A percentile compares a stretch with the other conserved stretches of the same genome.
phyloP scores from a whole-genome alignment of 2,329 filamentous ascomycete genomes.

The Alternaria triticina region DNA sequence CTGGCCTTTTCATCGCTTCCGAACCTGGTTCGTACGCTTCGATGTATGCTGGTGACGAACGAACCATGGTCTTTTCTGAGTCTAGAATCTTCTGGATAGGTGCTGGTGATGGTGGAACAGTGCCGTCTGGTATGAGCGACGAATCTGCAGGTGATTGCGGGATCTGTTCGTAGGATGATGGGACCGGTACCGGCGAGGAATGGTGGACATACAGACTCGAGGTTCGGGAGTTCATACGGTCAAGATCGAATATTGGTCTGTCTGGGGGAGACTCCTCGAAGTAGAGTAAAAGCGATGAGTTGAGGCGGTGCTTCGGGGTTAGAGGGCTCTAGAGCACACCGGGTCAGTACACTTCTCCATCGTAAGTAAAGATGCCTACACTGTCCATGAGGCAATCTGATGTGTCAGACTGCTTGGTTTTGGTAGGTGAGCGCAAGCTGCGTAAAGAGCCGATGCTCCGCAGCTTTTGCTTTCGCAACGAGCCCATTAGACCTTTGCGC shows the following conservation, averaged over 20 bases:
- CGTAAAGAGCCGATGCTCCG: conserved; percentile 37
- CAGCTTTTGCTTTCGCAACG: conserved; percentile 28
- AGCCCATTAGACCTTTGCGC: conserved; percentile 35
- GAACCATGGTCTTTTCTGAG: conserved; percentile 15
- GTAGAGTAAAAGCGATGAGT: conserved; percentile 32
- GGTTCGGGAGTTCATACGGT: conserved; percentile 12
- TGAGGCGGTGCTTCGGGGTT: conserved; percentile 17
- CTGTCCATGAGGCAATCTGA: neutral
- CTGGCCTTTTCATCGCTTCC: conserved; percentile 21
- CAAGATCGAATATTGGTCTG: conserved; percentile 33
- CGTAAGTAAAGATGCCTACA: neutral
- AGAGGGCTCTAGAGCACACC: conserved; percentile 8
- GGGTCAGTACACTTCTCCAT: neutral
- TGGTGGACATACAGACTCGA: conserved; percentile 29
- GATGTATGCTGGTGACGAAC: conserved; percentile 2
- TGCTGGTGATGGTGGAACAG: conserved; percentile 35
- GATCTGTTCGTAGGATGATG: conserved; percentile 14
- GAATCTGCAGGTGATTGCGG: neutral
- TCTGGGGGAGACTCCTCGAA: conserved; percentile 35
- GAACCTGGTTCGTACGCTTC: neutral
- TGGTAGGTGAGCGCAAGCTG: conserved; percentile 28
- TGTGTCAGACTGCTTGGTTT: conserved; percentile 18
- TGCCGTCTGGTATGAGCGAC: conserved; percentile 26
- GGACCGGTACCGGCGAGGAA: conserved; percentile 40
- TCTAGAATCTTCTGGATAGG: conserved; percentile 33